Conservation (phyloP, 768 basidiomycete genomes). For the Suillus spraguei region DNA sequence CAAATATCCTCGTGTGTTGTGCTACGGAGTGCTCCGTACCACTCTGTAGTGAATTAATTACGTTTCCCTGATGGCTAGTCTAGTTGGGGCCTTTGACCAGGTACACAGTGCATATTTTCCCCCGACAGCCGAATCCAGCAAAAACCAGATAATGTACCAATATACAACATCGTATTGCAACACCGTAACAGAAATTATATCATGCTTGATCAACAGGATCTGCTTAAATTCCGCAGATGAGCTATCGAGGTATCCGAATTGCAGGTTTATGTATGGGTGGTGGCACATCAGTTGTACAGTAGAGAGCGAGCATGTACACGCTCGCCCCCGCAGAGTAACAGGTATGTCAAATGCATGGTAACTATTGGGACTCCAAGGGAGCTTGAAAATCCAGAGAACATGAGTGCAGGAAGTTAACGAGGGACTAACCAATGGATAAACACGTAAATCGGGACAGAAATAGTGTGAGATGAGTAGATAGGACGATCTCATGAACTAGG, state of each 20-base stretch:
- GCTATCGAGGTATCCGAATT: neutral
- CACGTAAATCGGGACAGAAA: conserved; percentile 4
- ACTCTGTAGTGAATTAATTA: no score
- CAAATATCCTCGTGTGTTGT: neutral
- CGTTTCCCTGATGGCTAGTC: no score
- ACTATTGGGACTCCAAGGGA: conserved; percentile 5
- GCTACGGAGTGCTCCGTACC: no score
- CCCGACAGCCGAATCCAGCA: neutral
- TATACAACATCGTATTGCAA: neutral
- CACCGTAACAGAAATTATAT: neutral
- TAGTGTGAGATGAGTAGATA: conserved; percentile 1
- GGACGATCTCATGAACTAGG: conserved; percentile 8
- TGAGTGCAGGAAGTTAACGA: conserved; percentile 2
- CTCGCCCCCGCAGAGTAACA: neutral
- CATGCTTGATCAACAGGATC: neutral
- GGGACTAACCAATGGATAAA: conserved; percentile 6
- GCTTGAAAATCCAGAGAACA: conserved; percentile 9
- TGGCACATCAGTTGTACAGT: conserved; percentile 10
- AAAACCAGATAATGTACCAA: neutral
- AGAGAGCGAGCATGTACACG: conserved; percentile 2
- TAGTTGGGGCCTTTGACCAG: neutral
- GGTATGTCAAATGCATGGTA: conserved; percentile 8
- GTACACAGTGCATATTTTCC: neutral
- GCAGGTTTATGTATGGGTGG: conserved; percentile 8
- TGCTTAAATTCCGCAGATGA: neutral